Base-by-base conservation (phyloP, 768 basidiomycete species). In the Cystofilobasidium bisporidii region DNA sequence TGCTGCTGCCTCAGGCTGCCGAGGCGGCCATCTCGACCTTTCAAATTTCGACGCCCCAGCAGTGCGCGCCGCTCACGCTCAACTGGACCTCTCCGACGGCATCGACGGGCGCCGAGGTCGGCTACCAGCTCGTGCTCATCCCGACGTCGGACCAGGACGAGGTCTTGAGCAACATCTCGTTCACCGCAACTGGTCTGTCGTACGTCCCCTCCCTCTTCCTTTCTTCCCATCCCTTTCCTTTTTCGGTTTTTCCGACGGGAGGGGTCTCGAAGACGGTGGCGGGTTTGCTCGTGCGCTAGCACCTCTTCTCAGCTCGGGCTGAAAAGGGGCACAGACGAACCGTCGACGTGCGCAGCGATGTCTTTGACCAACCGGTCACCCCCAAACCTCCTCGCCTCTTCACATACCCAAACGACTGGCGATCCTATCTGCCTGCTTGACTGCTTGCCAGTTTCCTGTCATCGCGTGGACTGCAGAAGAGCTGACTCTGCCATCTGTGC, bases 81-180 rank as follows among this genome's bases (percentile, higher is more conserved):
- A 53, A 33, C 14, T 68, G 66, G 66, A 63, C 55, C 22, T 32
- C 14, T 3, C 43, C 9, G 20, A 24, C 55, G 26, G 41, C 33
- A 1, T 32, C 61, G 2, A 28, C 53, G 14, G 22, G 22, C 17
- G 50, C 41, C 59, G 36, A 33, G 2, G 43, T 45, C 14, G n/a
- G 50, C 33, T 68, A 56, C 41, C 62, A 68, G 30, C 53, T 68
- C 26, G 40, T 68, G 11, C 66, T 68, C 0, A 68, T 68, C 43
- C 66, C 66, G 30, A 68, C 66, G 28, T 20, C 38, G 12, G 66
- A 68, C 32, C 40, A 62, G 30, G 61, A 36, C 24, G n/a, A 28
- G 43, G 61, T 62, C 1, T 53, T 68, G 0, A 38, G 33, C 30
- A 68, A 68, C 40, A 24, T 68, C 22, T 55, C 61, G 33, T 68